Evolutionary conservation across 768 basidiomycete species (phyloP).

Genomic region (Lentinula raphanica): DNA sequence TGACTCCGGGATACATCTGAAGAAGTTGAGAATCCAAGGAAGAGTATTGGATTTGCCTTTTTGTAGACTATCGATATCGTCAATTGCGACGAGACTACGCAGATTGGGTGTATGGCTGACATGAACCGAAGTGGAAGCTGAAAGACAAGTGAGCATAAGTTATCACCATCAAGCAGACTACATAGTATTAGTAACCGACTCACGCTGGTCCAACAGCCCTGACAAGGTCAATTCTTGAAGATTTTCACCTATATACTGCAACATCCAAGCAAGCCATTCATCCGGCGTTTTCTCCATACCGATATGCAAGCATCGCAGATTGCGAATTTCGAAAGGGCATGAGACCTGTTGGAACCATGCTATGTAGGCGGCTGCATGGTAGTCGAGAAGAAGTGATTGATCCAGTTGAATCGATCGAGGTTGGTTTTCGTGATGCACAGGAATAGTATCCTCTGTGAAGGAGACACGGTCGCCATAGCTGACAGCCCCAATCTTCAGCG

Average conservation of each 20-base stretch:
- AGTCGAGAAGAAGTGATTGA: neutral
- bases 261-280: neutral
- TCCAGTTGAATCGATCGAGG: slow-evolving; percentile 2
- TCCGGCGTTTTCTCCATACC: neutral
- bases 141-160: too few species aligned
- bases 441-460: too few species aligned
- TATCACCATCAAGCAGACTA: too few species aligned
- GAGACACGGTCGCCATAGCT: neutral
- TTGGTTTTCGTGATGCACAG: too few species aligned
- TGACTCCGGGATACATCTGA: too few species aligned
- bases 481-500: neutral
- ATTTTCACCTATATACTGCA: neutral
- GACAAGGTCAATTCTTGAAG: neutral
- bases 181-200: too few species aligned
- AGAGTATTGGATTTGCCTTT: too few species aligned
- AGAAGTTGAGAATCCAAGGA: too few species aligned
- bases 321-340: neutral
- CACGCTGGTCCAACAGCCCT: too few species aligned
- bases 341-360: neutral
- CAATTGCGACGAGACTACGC: too few species aligned
- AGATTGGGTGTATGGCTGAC: slow-evolving; percentile 1
- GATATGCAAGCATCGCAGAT: neutral
- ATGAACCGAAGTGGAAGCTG: neutral
- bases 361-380: neutral
- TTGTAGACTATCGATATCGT: too few species aligned